Percentiles rank a stretch among this genome's conserved stretches.
Evolutionary conservation across 2,329 filamentous ascomycete genomes (phyloP).

Genomic region (Pleurostoma richardsiae): DNA sequence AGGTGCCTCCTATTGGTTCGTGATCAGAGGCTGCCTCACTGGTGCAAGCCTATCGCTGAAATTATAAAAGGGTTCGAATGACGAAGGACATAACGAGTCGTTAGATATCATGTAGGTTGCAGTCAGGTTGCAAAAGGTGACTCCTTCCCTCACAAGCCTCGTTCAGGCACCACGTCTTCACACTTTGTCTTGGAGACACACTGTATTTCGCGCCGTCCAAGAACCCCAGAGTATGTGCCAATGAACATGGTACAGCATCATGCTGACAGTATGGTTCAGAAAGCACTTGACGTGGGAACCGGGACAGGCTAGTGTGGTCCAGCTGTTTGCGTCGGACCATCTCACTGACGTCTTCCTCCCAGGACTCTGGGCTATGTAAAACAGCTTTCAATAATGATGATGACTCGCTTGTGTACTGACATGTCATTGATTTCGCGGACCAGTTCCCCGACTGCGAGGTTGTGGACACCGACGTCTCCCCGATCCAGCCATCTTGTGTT

Average conservation of each 20-base stretch:
- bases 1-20: slow-evolving; percentile 8
- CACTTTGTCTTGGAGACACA: slow-evolving; percentile 14
- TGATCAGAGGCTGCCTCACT: not conserved
- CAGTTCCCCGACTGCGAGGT: slow-evolving; percentile 36
- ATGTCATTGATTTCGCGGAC: slow-evolving; percentile 40
- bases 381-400: not conserved
- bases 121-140: too few species aligned
- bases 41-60: not conserved
- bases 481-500: slow-evolving; percentile 50
- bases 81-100: slow-evolving; percentile 22
- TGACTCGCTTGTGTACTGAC: not conserved
- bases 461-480: slow-evolving; percentile 51
- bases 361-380: slow-evolving; percentile 40
- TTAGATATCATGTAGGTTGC: slow-evolving; percentile 20
- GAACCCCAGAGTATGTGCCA: not conserved
- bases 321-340: too few species aligned
- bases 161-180: slow-evolving; percentile 18
- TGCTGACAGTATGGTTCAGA: slow-evolving; percentile 5
- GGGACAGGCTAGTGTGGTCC: slow-evolving; percentile 30
- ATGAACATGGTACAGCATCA: too few species aligned
- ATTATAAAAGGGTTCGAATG: slow-evolving; percentile 16
- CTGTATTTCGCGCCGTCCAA: slow-evolving; percentile 17
- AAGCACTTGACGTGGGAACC: slow-evolving; percentile 46
- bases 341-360: not conserved
- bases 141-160: too few species aligned